phyloP scores from a whole-genome alignment of 768 basidiomycete species.

The Tricholoma terreum region DNA sequence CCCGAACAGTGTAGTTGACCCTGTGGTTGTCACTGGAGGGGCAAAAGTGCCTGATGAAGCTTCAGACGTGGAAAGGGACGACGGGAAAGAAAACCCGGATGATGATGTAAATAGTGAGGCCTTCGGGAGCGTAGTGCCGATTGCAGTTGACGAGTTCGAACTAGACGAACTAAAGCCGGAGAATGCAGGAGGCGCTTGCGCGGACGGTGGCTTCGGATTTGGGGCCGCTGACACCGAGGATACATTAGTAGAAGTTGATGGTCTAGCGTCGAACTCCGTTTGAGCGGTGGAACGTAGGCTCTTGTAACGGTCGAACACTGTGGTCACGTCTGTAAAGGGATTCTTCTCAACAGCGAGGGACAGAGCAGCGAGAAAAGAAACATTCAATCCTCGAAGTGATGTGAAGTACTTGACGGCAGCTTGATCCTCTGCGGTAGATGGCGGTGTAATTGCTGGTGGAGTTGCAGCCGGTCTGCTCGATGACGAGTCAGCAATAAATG shows the following conservation, averaged over 20 bases:
- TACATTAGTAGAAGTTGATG: neutral
- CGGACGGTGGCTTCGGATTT: neutral
- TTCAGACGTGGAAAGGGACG: neutral
- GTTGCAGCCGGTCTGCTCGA: neutral
- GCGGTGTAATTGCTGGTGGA: neutral
- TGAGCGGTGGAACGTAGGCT: neutral
- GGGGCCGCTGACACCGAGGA: neutral
- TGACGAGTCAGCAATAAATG: neutral
- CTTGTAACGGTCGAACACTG: neutral
- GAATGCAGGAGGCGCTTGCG: neutral
- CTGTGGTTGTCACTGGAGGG: neutral
- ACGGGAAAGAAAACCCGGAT: neutral
- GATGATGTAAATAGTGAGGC: neutral
- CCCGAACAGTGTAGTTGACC: neutral
- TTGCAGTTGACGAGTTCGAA: neutral
- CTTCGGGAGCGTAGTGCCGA: neutral
- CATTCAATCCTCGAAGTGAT: slow-evolving; percentile 1
- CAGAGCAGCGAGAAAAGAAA: slow-evolving; percentile 1
- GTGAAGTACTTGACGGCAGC: neutral
- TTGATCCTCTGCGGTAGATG: neutral
- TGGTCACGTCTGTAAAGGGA: neutral
- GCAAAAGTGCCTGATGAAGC: neutral
- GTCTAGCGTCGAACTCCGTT: neutral
- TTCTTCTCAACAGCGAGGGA: neutral
- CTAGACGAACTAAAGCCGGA: neutral